These are phyloP conservation scores for Nothophaeocryptopus gaeumannii DNA, from an alignment of 2,329 filamentous ascomycete genomes.

Conservation along the genomic window DNA sequence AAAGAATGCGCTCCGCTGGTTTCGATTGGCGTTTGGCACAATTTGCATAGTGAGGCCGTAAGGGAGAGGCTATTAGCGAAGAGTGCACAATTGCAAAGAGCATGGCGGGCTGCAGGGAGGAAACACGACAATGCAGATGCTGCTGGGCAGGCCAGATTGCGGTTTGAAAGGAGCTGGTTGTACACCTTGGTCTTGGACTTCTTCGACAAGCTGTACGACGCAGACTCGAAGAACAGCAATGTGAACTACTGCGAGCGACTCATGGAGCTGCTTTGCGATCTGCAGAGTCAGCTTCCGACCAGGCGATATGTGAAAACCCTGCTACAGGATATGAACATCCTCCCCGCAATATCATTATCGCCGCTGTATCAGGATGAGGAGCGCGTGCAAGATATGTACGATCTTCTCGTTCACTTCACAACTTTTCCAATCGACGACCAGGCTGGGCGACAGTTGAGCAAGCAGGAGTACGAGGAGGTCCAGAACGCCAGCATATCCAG, in stretches of 20 bases:
- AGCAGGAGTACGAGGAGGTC: constrained; percentile 70
- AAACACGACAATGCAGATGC: constrained; percentile 86
- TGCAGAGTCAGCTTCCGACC: constrained; percentile 91
- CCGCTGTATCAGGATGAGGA: constrained; percentile 72
- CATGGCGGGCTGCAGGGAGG: constrained; percentile 84
- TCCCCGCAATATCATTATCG: constrained; percentile 75
- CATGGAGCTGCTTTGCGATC: constrained; percentile 81
- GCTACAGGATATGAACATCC: constrained; percentile 77
- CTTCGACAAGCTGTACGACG: constrained; percentile 64
- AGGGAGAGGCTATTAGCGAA: constrained; percentile 72
- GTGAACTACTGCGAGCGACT: constrained; percentile 88
- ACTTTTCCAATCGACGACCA: constrained; percentile 90
- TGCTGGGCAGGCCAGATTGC: constrained; percentile 69
- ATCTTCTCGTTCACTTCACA: constrained; percentile 80
- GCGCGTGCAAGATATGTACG: constrained; percentile 75
- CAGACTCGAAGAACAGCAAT: constrained; percentile 49
- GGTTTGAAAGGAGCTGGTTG: constrained; percentile 92
- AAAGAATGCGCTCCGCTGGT: constrained; percentile 96
- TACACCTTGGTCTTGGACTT: constrained; percentile 85
- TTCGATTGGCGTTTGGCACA: constrained; percentile 93
- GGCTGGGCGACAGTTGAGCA: constrained; percentile 71
- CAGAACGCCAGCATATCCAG: constrained; percentile 76
- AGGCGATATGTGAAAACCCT: constrained; percentile 89
- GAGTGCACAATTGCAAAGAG: constrained; percentile 73
- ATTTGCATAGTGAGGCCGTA: constrained; percentile 73